Evolutionary conservation across 2,329 filamentous ascomycete species (phyloP).

Genomic region (Pseudogymnoascus sp.): DNA sequence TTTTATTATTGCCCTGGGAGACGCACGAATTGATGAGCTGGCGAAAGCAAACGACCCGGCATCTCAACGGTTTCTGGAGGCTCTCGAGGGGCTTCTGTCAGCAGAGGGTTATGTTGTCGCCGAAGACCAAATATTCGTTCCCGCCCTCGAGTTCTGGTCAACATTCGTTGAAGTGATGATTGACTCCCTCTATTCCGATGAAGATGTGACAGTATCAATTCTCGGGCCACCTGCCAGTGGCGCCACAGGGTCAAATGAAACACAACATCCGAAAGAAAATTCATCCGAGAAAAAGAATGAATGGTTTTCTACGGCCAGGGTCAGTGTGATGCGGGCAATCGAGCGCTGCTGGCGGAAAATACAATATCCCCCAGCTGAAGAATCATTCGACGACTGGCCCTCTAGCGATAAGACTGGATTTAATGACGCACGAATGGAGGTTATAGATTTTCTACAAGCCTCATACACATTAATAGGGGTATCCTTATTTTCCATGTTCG

Average conservation of each 20-base stretch:
- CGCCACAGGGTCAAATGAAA: constrained; percentile 8
- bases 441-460: constrained; percentile 70
- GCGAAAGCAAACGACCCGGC: constrained; percentile 44
- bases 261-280: not conserved
- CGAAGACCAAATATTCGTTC: constrained; percentile 69
- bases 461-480: constrained; percentile 57
- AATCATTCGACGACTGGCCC: constrained; percentile 60
- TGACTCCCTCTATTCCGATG: constrained; percentile 49
- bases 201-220: constrained; percentile 22
- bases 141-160: constrained; percentile 75
- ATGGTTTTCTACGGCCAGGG: constrained; percentile 55
- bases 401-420: constrained; percentile 62
- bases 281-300: constrained; percentile 28
- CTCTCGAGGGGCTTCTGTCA: constrained; percentile 58
- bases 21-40: constrained; percentile 55
- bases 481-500: constrained; percentile 50
- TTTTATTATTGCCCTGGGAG: constrained; percentile 62
- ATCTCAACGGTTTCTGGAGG: constrained; percentile 47
- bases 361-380: constrained; percentile 52
- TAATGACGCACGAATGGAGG: constrained; percentile 67
- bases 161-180: constrained; percentile 65
- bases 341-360: constrained; percentile 64
- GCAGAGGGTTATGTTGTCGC: constrained; percentile 60
- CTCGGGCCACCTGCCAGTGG: not conserved
- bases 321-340: constrained; percentile 56